Evolutionary conservation across 257 asterid species (phyloP), one percentile per base, ranked within the genome.

Genomic region (Solanum chilense): DNA sequence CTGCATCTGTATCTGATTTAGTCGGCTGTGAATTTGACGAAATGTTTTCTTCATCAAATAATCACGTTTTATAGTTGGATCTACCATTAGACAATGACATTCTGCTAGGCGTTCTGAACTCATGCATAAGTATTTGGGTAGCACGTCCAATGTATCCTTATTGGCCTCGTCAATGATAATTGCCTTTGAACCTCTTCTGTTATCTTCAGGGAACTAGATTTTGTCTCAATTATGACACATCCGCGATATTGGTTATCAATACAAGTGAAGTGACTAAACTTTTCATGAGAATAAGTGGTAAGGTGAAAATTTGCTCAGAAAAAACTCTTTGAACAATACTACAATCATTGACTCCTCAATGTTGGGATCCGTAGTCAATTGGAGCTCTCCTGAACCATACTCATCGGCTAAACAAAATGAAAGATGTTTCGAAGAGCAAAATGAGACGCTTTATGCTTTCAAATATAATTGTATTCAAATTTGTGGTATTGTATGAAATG

Each of bases 181-280:
- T 81, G 95, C 88, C 94, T 89, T 68, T 92, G 87, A 49, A 96
- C 98, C 86, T 93, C 98, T 91, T 95, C 95, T 1, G 98, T 94
- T 85, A 95, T 93, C 92, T 90, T 95, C 42, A 96, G 52, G 0
- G 98, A 95, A 0, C 98, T 94, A 0, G 90, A 94, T 87, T 96
- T 96, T 0, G 98, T 96, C 95, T 96, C 99, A 33, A 96, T 96
- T 25, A 96, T 95, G 31, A 98, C 99, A 82, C 95, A 98, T 66
- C 98, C 99, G 18, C 99, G 95, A 85, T 95, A 95, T 86, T 96
- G 99, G 91, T 86, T 96, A 76, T 98, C 99, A 6, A 98, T 96
- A 89, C 98, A 96, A 13, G 99, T 98, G 66, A 96, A 35, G 37
- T 35, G 37, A 35, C 37, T 35, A 35, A 33, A 35, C 37, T 35